Evolutionary conservation across 139 green algal genomes (phyloP).

Genomic region (Tetradesmus obliquus): DNA sequence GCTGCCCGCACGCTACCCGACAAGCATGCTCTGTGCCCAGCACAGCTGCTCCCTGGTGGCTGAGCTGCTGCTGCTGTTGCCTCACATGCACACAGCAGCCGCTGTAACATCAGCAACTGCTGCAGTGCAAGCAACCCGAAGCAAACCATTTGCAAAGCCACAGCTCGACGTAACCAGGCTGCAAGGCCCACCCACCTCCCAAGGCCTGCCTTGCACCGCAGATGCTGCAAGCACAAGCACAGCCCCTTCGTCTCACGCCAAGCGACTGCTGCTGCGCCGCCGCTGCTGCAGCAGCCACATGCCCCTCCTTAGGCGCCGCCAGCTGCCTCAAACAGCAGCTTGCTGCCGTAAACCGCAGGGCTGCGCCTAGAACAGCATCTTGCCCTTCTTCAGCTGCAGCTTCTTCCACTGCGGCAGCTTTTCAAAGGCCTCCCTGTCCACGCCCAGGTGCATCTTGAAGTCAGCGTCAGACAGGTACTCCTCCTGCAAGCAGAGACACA

Average conservation of each 20-base stretch:
- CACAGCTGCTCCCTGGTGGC: not conserved
- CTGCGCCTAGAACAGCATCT: slow-evolving; percentile 26
- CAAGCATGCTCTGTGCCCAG: not conserved
- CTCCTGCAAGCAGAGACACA: slow-evolving; percentile 48
- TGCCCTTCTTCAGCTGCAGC: slow-evolving; percentile 55
- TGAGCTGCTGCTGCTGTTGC: not conserved
- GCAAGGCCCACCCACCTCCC: too few relatives aligned
- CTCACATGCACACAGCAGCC: not conserved
- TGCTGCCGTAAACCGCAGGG: not conserved
- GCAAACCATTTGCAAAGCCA: too few relatives aligned
- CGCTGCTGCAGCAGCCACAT: too few relatives aligned
- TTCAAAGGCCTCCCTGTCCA: slow-evolving; percentile 50
- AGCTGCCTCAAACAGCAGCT: not conserved
- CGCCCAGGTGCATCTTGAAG: slow-evolving; percentile 54
- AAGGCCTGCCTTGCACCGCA: too few relatives aligned
- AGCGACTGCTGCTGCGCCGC: too few relatives aligned
- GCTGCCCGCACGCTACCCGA: not conserved
- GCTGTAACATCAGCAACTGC: not conserved
- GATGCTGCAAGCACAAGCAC: too few relatives aligned
- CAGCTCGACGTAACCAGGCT: too few relatives aligned
- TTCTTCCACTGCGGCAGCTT: slow-evolving; percentile 53
- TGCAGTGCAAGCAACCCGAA: not conserved
- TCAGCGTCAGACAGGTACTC: slow-evolving; percentile 65
- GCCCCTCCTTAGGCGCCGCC: too few relatives aligned
- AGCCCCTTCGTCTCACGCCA: too few relatives aligned